Conservation (phyloP, 2,329 filamentous ascomycete species). For the Dryadomyces quercus-mongolicae region DNA sequence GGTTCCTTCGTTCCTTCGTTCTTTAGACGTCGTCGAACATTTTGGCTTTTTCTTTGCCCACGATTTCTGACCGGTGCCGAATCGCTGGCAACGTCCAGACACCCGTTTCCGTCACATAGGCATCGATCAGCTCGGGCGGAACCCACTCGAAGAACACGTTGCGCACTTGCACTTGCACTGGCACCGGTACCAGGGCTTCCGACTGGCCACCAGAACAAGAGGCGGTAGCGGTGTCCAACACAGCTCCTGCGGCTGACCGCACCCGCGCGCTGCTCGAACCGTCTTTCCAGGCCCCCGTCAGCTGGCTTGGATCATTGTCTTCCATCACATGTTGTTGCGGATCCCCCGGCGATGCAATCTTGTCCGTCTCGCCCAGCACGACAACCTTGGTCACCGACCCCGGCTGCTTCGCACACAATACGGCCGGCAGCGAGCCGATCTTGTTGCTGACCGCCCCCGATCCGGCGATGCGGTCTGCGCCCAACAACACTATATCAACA, state of each 20-base stretch:
- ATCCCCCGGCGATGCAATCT: slow-evolving; percentile 37
- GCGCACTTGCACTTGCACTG: slow-evolving; percentile 24
- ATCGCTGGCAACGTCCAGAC: slow-evolving; percentile 28
- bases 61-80: slow-evolving; percentile 21
- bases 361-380: slow-evolving; percentile 47
- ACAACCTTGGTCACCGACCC: slow-evolving; percentile 29
- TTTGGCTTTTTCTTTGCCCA: slow-evolving; percentile 13
- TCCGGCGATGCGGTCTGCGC: slow-evolving; percentile 49
- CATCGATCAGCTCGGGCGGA: slow-evolving; percentile 33
- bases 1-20: too few relatives aligned
- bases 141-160: slow-evolving; percentile 54
- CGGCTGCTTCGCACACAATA: slow-evolving; percentile 34
- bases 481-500: slow-evolving; percentile 49
- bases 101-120: slow-evolving; percentile 43
- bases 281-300: slow-evolving; percentile 33
- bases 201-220: not conserved
- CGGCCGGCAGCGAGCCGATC: slow-evolving; percentile 47
- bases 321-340: slow-evolving; percentile 32
- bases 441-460: slow-evolving; percentile 54
- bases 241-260: slow-evolving; percentile 9
- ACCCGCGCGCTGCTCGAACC: slow-evolving; percentile 15
- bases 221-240: not conserved
- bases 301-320: slow-evolving; percentile 38
- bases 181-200: slow-evolving; percentile 2
- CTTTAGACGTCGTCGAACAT: not conserved